phyloP scores from a whole-genome alignment of 2,329 filamentous ascomycete genomes.

The Nannizzia gypsea region DNA sequence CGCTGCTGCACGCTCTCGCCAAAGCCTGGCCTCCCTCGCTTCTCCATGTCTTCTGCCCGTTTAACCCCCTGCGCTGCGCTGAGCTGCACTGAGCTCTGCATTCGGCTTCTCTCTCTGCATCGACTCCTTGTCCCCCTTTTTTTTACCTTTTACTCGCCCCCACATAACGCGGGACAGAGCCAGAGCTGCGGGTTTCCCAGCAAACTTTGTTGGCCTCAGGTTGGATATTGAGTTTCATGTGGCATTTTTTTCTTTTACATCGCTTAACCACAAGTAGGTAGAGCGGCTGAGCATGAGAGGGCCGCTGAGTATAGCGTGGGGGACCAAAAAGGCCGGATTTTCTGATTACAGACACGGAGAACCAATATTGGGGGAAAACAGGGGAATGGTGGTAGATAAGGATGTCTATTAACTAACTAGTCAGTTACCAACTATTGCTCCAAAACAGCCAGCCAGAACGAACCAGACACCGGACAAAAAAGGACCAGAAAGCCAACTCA shows the following conservation, averaged over 20 bases:
- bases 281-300: not conserved
- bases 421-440: not conserved
- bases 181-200: not conserved
- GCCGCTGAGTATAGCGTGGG: not conserved
- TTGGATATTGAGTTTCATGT: not conserved
- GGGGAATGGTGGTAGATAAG: not conserved
- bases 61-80: not conserved
- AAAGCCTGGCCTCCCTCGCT: not conserved
- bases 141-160: conserved; percentile 13
- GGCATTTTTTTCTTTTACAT: not conserved
- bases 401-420: not conserved
- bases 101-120: no score
- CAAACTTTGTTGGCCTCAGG: not conserved
- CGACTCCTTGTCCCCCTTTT: conserved; percentile 13
- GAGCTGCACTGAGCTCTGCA: not conserved
- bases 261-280: not conserved
- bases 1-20: not conserved
- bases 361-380: no score
- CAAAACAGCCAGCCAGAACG: not conserved
- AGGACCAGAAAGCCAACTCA: not conserved
- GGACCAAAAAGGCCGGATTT: not conserved
- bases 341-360: no score
- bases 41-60: not conserved
- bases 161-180: not conserved
- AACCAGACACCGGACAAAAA: not conserved